These are phyloP conservation scores for Metschnikowia aberdeeniae DNA, from an alignment of 805 yeast species.

Conservation along the genomic window DNA sequence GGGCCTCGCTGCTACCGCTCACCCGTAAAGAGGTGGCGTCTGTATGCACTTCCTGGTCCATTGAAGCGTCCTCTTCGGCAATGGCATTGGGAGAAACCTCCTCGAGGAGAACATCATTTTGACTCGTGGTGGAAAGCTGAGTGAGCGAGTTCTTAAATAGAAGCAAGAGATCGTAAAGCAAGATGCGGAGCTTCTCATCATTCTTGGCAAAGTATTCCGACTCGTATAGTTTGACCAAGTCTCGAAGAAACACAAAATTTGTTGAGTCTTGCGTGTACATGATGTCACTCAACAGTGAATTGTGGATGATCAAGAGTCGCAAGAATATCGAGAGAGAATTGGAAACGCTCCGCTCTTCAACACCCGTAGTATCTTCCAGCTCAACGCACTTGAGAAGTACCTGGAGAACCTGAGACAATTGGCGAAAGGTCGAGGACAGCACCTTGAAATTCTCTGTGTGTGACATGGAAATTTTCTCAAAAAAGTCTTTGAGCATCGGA, in stretches of 20 bases:
- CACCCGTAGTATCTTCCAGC: slow-evolving; percentile 3
- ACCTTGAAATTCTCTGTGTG: slow-evolving; percentile 22
- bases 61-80: background rate
- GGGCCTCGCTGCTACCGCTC: slow-evolving; percentile 1
- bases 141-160: slow-evolving; percentile 45
- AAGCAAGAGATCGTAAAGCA: slow-evolving; percentile 55
- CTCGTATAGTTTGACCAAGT: slow-evolving; percentile 44
- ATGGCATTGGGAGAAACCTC: background rate
- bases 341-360: slow-evolving; percentile 12
- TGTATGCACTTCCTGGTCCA: background rate
- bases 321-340: slow-evolving; percentile 45
- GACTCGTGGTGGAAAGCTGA: slow-evolving; percentile 6
- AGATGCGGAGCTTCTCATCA: slow-evolving; percentile 49
- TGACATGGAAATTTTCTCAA: slow-evolving; percentile 44
- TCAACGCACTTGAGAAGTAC: slow-evolving; percentile 20
- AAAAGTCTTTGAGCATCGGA: slow-evolving; percentile 40
- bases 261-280: slow-evolving; percentile 39
- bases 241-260: slow-evolving; percentile 46
- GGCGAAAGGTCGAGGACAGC: slow-evolving; percentile 20
- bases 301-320: slow-evolving; percentile 57
- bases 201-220: slow-evolving; percentile 32
- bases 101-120: slow-evolving; percentile 9
- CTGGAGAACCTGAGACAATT: slow-evolving; percentile 20
- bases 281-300: slow-evolving; percentile 41
- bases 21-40: background rate